phyloP scores from a whole-genome alignment of 148 eudicot species.

The Vaccinium corymbosum region DNA sequence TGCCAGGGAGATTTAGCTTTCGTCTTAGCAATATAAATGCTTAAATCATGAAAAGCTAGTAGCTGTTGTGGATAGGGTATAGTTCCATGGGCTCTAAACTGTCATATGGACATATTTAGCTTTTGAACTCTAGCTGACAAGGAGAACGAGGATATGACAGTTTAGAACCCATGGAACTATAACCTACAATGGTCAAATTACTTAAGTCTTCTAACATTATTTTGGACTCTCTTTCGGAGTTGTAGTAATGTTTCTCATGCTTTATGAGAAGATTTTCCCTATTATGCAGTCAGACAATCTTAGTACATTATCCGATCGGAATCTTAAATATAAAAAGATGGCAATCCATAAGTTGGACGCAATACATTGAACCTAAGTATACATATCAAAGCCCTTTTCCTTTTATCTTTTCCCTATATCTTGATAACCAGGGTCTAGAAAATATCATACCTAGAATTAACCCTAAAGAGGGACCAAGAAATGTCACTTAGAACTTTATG shows the following conservation, averaged over 20 bases:
- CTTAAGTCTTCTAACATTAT: neutral
- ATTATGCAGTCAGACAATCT: neutral
- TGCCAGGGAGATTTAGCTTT: neutral
- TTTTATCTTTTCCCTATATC: neutral
- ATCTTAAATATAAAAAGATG: neutral
- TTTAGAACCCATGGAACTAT: neutral
- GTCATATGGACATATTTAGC: no score
- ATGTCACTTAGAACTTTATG: no score
- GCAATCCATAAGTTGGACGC: neutral
- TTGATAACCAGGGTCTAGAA: neutral
- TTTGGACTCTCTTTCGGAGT: neutral
- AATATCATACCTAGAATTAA: neutral
- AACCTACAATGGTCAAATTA: neutral
- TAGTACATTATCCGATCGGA: neutral
- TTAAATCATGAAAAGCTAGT: neutral
- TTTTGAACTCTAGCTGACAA: no score
- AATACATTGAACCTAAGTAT: neutral
- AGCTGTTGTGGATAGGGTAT: neutral
- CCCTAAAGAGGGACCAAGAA: neutral
- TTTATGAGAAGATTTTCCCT: neutral
- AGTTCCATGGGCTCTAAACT: no score
- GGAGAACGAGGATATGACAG: no score
- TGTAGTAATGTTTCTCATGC: neutral
- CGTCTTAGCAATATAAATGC: neutral
- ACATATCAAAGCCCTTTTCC: conserved; percentile 2